Evolutionary conservation across 371 early-diverging fungal genomes (phyloP).

Genomic region (Apophysomyces elegans): DNA sequence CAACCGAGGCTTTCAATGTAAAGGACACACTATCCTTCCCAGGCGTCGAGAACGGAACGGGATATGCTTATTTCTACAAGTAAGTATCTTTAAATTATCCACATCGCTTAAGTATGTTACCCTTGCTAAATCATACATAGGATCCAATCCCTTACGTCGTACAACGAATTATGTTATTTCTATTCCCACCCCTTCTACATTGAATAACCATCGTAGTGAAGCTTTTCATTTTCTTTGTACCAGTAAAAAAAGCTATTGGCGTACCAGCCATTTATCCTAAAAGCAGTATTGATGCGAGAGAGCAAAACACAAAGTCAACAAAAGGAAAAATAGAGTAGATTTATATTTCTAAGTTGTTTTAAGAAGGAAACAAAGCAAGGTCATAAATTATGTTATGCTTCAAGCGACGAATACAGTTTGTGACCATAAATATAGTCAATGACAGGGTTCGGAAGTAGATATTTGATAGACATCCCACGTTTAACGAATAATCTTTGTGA

Average conservation of each 20-base stretch:
- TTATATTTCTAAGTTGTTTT: neutral
- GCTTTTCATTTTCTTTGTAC: neutral
- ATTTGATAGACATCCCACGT: constrained; percentile 93
- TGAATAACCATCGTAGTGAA: neutral
- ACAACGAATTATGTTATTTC: constrained; percentile 23
- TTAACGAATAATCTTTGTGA: constrained; percentile 86
- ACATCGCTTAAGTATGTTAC: neutral
- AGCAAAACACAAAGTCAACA: neutral
- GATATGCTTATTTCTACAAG: constrained; percentile 29
- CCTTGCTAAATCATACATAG: constrained; percentile 13
- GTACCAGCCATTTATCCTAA: neutral
- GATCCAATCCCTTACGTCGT: constrained; percentile 17
- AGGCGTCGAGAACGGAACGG: neutral
- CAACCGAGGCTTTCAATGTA: constrained; percentile 17
- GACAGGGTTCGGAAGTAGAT: constrained; percentile 90
- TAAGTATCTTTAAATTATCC: constrained; percentile 6
- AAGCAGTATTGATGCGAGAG: neutral
- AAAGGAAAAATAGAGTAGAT: neutral
- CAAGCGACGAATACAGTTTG: constrained; percentile 62
- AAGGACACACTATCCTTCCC: constrained; percentile 20
- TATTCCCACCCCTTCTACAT: constrained; percentile 33
- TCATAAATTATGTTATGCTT: neutral
- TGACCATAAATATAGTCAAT: constrained; percentile 87
- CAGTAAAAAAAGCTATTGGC: neutral
- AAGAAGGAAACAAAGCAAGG: neutral